A percentile compares a stretch with the other conserved stretches of the same genome.
Conservation (phyloP, 192 early-diverging fungal species). For the Coemansia erecta region DNA sequence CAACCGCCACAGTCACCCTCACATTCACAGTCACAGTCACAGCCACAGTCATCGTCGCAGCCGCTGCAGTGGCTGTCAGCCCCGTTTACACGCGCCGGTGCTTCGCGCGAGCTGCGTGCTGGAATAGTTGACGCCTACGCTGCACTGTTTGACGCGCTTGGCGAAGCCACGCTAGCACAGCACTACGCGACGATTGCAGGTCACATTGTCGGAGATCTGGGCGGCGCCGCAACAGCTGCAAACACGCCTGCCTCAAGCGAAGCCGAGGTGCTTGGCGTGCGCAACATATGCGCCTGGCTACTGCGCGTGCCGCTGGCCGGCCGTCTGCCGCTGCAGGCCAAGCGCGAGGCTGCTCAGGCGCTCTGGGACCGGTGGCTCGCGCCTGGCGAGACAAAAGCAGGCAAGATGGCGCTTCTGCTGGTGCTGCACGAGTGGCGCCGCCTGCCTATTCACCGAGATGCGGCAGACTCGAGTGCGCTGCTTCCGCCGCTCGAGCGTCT, state of each 20-base stretch:
- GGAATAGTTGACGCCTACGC: slow-evolving; percentile 82
- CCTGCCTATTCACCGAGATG: neutral
- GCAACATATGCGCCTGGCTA: slow-evolving; percentile 70
- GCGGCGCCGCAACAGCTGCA: neutral
- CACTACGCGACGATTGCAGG: slow-evolving; percentile 71
- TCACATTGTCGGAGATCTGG: slow-evolving; percentile 65
- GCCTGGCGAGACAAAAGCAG: slow-evolving; percentile 18
- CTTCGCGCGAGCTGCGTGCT: slow-evolving; percentile 67
- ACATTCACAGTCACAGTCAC: slow-evolving; percentile 1
- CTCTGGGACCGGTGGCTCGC: slow-evolving; percentile 31
- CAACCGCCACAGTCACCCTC: neutral
- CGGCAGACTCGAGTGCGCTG: neutral
- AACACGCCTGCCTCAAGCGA: slow-evolving; percentile 16
- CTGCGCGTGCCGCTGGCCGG: slow-evolving; percentile 50
- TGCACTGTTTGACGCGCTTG: slow-evolving; percentile 67
- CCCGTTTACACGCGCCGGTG: slow-evolving; percentile 59
- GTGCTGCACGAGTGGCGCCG: slow-evolving; percentile 72
- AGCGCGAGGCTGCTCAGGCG: slow-evolving; percentile 11
- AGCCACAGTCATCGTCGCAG: neutral
- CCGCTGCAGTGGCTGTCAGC: slow-evolving; percentile 59
- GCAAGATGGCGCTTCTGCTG: slow-evolving; percentile 63
- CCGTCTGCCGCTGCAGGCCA: slow-evolving; percentile 16
- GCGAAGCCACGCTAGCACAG: slow-evolving; percentile 64
- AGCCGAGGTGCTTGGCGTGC: slow-evolving; percentile 64
- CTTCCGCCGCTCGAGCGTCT: slow-evolving; percentile 68